Base-by-base conservation (phyloP, 2,329 filamentous ascomycete species). In the Talaromyces sp. region DNA sequence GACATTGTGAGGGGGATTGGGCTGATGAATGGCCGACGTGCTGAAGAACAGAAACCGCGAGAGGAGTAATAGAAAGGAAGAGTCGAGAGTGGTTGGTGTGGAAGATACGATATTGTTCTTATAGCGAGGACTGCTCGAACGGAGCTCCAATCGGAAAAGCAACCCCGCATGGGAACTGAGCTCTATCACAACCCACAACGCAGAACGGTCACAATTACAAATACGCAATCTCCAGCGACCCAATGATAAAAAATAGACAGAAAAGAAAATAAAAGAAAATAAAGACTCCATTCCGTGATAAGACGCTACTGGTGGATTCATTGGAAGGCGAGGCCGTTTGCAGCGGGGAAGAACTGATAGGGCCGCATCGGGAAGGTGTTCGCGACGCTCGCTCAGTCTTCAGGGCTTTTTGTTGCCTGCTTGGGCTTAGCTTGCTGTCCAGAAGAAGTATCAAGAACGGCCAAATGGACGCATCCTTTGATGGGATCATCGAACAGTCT, bases 361-460 rank as follows among this genome's bases (percentile, higher is more conserved):
- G 31, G 21, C 57, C 52, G 52, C 43, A 56, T 59, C 33, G 46
- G 57, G 53, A 59, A 59, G 53, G 52, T 52, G 36, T 39, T 56
- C 19, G 43, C 53, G 45, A 51, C 8, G 35, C 51, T 2, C 21
- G 10, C 41, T 46, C 22, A 22, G 28, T 9, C 9, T n/a, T 9
- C 25, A 33, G 43, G 43, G 43, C 25, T 25, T 48, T 48, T 35
- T 48, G 19, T 33, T 48, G 45, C 45, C 45, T 35, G 25, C n/a
- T 40, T n/a, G 25, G 37, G 39, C 28, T 33, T 50, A 33, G 52
- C 25, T n/a, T 52, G 28, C 40, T 28, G 37, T 56, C 57, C 57
- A 52, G 46, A 59, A 56, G 37, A 45, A 59, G 57, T 50, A 59
- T 31, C 48, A 56, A 43, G 48, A 55, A 40, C 21, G 57, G 31